These are phyloP conservation scores for Xylariales sp. DNA, from an alignment of 2,329 filamentous ascomycete species.

Conservation along the genomic window DNA sequence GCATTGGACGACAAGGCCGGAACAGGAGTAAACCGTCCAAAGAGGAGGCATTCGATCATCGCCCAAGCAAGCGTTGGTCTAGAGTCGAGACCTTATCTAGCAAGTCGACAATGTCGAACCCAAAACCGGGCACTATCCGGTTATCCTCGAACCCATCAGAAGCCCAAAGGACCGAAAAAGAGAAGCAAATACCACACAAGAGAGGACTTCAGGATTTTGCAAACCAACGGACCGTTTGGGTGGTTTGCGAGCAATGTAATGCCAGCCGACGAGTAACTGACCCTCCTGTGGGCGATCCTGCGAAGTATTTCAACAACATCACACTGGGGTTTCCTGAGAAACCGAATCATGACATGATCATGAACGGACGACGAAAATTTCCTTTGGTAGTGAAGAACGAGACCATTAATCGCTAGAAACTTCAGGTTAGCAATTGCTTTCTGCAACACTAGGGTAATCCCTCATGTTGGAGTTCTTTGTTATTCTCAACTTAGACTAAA, in stretches of 20 bases:
- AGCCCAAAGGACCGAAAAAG: not conserved
- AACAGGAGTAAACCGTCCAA: slow-evolving; percentile 1
- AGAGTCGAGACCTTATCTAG: slow-evolving; percentile 22
- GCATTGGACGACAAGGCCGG: slow-evolving; percentile 23
- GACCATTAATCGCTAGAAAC: not conserved
- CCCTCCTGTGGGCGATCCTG: slow-evolving; percentile 20
- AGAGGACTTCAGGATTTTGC: slow-evolving; percentile 13
- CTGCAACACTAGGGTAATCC: not conserved
- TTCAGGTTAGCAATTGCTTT: not conserved
- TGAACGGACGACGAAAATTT: slow-evolving; percentile 8
- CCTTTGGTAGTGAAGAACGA: slow-evolving; percentile 5
- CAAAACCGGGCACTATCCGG: slow-evolving; percentile 18
- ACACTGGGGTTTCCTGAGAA: slow-evolving; percentile 12
- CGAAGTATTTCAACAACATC: slow-evolving; percentile 26
- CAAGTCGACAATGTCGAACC: slow-evolving; percentile 1
- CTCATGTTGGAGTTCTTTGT: not conserved
- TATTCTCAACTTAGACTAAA: not conserved
- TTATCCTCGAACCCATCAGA: slow-evolving; percentile 5
- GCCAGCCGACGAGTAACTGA: slow-evolving; percentile 21
- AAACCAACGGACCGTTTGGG: slow-evolving; percentile 23
- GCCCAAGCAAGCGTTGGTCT: slow-evolving; percentile 28
- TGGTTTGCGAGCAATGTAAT: slow-evolving; percentile 28
- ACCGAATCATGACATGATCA: slow-evolving; percentile 8
- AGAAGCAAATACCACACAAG: slow-evolving; percentile 18
- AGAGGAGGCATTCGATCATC: slow-evolving; percentile 14